phyloP scores from a whole-genome alignment of 768 basidiomycete species.

The Rhodotorula sphaerocarpa region DNA sequence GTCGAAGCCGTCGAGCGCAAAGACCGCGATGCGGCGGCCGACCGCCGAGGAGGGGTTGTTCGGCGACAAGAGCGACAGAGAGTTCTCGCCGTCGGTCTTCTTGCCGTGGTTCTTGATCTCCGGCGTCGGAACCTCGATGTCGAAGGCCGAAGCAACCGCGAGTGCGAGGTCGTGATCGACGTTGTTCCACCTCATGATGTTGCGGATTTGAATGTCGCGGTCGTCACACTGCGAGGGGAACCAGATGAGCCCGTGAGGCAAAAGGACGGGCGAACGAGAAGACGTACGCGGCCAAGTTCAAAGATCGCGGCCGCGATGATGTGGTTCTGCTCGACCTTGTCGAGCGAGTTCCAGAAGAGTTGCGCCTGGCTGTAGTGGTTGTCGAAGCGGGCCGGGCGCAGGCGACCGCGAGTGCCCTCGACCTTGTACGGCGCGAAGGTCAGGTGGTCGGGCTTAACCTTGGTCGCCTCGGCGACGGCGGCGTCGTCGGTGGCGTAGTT shows the following conservation, averaged over 20 bases:
- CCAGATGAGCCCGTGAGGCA: too few relatives aligned
- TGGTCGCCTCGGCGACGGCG: background rate
- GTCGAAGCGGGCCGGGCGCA: constrained; percentile 35
- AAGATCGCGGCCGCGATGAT: constrained; percentile 64
- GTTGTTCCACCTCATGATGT: constrained; percentile 60
- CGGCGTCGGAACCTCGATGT: constrained; percentile 54
- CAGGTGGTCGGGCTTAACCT: constrained; percentile 9
- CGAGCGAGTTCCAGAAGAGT: constrained; percentile 72
- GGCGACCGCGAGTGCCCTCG: constrained; percentile 52
- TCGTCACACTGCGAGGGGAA: constrained; percentile 53
- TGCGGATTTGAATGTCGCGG: constrained; percentile 58
- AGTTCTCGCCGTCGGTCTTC: constrained; percentile 46
- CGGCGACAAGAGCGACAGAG: constrained; percentile 32
- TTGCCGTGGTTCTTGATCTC: constrained; percentile 55
- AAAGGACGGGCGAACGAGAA: too few relatives aligned
- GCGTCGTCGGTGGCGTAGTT: constrained; percentile 16
- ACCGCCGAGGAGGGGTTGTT: constrained; percentile 39
- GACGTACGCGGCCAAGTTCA: constrained; percentile 60
- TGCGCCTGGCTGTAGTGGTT: constrained; percentile 40
- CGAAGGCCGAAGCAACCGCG: constrained; percentile 59
- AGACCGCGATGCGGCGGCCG: constrained; percentile 62
- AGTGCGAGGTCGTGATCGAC: constrained; percentile 68
- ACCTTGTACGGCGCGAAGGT: constrained; percentile 36
- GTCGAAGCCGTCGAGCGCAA: constrained; percentile 69
- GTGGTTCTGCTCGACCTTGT: constrained; percentile 61